Base-by-base conservation (phyloP, 2,329 filamentous ascomycete genomes). In the Penicillium brevicompactum region DNA sequence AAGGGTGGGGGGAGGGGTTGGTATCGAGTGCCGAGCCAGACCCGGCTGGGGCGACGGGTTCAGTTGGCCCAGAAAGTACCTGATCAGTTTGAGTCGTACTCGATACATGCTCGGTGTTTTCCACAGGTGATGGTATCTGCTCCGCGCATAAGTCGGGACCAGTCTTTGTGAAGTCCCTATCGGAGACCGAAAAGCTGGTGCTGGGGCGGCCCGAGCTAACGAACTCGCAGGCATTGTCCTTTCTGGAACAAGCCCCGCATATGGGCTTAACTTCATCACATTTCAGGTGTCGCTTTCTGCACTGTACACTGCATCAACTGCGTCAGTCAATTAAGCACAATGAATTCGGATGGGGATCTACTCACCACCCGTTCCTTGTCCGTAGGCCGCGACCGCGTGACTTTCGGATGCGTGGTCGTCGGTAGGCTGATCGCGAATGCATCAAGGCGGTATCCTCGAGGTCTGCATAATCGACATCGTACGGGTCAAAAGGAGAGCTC, bases 231-330 rank as follows among this genome's bases (percentile, higher is more conserved):
- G 43, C 10, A 42, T 56, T 55, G 38, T 63, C 58, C 21, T 57
- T 59, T 47, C 60, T 67, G n/a, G 49, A 52, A 55, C 65, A 67
- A 43, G 56, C 56, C 7, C 63, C 58, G 43, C 65, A 67, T 32
- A 57, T 55, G 4, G 65, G 65, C 57, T 65, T 67, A 22, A 54
- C 52, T 51, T 67, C 65, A 51, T 67, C 65, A 51, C 65, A 67
- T 50, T 67, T 67, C 34, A 67, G 42, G 40, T 67, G 65, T 46
- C 65, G 56, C 43, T 58, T 65, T 22, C 65, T 58, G 45, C 65
- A 67, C 41, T 57, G 58, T 48, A 59, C 58, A 49, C 64, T 60
- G 38, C 21, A 38, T 22, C 18, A 31, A 11, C 32, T 49, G 24
- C 21, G 18, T 2, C 8, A 34, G 9, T 11, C 2, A 34, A 34